Percentiles rank a stretch among this genome's conserved stretches.
These are phyloP conservation scores for Wickerhamomyces kurtzmanii DNA, from an alignment of 805 yeast species.

Conservation along the genomic window DNA sequence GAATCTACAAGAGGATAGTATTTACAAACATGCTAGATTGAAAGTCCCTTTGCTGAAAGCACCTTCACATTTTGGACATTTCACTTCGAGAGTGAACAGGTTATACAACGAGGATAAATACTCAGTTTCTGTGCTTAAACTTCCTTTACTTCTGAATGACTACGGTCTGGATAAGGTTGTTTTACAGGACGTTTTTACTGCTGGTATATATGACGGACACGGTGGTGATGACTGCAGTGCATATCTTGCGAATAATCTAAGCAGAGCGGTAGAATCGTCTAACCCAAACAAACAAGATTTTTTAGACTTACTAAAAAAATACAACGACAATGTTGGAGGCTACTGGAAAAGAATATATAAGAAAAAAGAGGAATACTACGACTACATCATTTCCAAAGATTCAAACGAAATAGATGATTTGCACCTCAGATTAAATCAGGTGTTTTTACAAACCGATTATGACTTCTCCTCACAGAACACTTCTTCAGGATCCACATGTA, in stretches of 20 bases:
- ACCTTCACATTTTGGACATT: slow-evolving; percentile 65
- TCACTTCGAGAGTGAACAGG: slow-evolving; percentile 66
- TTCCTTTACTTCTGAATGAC: slow-evolving; percentile 24
- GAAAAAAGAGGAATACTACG: slow-evolving; percentile 26
- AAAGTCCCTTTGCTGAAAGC: slow-evolving; percentile 32
- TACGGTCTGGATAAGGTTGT: slow-evolving; percentile 12
- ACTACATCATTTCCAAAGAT: slow-evolving; percentile 18
- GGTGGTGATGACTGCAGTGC: slow-evolving; percentile 76
- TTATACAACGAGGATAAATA: slow-evolving; percentile 74
- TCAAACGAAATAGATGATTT: slow-evolving; percentile 40
- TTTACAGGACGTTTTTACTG: slow-evolving; percentile 40
- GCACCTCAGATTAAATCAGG: slow-evolving; percentile 46
- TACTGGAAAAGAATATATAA: slow-evolving; percentile 79
- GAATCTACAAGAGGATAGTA: slow-evolving; percentile 6
- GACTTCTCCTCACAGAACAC: slow-evolving; percentile 30
- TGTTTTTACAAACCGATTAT: slow-evolving; percentile 59
- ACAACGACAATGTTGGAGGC: slow-evolving; percentile 51
- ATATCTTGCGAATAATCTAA: slow-evolving; percentile 46
- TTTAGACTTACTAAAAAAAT: slow-evolving; percentile 38
- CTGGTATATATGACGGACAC: slow-evolving; percentile 88
- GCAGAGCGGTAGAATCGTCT: slow-evolving; percentile 37
- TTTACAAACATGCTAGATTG: slow-evolving; percentile 8
- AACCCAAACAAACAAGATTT: slow-evolving; percentile 21
- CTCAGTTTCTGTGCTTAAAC: slow-evolving; percentile 49
- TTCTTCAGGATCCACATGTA: slow-evolving; percentile 59